A percentile compares a stretch with the other conserved stretches of the same genome.
Evolutionary conservation across 495 filamentous ascomycete species (phyloP).

Genomic region (Hypoxylon crocopeplum): DNA sequence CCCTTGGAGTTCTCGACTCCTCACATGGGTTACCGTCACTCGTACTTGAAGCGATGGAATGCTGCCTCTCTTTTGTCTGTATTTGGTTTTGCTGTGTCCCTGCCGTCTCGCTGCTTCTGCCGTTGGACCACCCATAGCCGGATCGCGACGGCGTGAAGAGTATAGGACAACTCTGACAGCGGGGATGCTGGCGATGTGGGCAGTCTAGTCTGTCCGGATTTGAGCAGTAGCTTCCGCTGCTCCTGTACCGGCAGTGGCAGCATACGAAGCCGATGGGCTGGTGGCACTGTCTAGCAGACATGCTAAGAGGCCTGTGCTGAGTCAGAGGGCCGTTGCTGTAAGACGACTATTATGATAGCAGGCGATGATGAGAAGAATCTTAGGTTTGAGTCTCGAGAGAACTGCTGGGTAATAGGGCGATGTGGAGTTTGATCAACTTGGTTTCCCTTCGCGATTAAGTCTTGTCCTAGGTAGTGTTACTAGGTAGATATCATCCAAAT

Average conservation of each 20-base stretch:
- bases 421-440: background rate
- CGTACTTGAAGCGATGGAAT: slow-evolving; percentile 12
- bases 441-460: background rate
- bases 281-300: slow-evolving; percentile 17
- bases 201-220: slow-evolving; percentile 28
- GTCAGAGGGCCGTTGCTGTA: background rate
- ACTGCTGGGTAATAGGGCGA: background rate
- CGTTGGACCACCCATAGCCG: too few relatives aligned
- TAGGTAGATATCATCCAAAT: background rate
- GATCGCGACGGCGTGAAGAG: slow-evolving; percentile 19
- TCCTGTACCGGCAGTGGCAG: slow-evolving; percentile 29
- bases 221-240: slow-evolving; percentile 33
- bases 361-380: background rate
- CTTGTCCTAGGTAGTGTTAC: background rate
- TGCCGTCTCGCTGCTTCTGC: background rate
- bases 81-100: background rate
- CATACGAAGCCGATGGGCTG: slow-evolving; percentile 38
- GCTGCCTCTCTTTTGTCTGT: background rate
- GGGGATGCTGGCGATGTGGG: slow-evolving; percentile 23
- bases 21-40: slow-evolving; percentile 1
- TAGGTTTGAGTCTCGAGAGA: background rate
- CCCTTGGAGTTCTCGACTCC: background rate
- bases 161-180: slow-evolving; percentile 28
- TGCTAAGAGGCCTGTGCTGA: background rate
- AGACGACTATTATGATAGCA: background rate